A percentile compares a stretch with the other conserved stretches of the same genome.
Evolutionary conservation across 2,329 filamentous ascomycete genomes (phyloP).

Genomic region (Fusarium sp.): DNA sequence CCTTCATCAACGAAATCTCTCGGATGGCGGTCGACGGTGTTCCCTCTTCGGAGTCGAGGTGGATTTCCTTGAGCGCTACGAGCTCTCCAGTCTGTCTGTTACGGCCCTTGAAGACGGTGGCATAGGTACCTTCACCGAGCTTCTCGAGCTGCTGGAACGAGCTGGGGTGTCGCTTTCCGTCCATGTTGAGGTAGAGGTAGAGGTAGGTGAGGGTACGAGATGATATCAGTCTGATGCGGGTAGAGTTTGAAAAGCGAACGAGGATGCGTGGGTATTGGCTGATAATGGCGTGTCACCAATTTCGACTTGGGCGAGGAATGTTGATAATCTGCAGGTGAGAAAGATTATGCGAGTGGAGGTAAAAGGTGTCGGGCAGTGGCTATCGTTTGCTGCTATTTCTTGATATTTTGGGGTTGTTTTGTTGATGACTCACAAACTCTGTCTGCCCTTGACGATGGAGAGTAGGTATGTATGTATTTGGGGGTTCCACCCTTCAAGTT

Average conservation of each 20-base stretch:
- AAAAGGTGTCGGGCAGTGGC: not conserved
- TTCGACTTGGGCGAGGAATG: not conserved
- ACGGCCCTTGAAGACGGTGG: slow-evolving; percentile 97
- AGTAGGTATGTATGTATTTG: not conserved
- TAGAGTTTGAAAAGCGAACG: slow-evolving; percentile 9
- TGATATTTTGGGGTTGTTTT: slow-evolving; percentile 6
- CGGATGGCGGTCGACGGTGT: slow-evolving; percentile 97
- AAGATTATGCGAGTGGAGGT: not conserved
- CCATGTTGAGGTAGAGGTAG: slow-evolving; percentile 68
- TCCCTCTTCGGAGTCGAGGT: slow-evolving; percentile 97
- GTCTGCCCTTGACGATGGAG: not conserved
- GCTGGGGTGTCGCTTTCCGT: slow-evolving; percentile 90
- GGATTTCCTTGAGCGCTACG: slow-evolving; percentile 97
- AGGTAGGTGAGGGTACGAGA: not conserved
- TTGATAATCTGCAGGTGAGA: not conserved
- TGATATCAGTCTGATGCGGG: not conserved
- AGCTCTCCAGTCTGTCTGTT: slow-evolving; percentile 97
- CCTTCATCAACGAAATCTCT: slow-evolving; percentile 99
- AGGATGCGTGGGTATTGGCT: not conserved
- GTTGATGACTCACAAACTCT: slow-evolving; percentile 11
- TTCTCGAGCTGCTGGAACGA: slow-evolving; percentile 99
- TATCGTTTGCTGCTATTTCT: slow-evolving; percentile 5
- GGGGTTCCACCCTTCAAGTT: slow-evolving; percentile 12
- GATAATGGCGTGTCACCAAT: slow-evolving; percentile 27
- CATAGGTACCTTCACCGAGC: slow-evolving; percentile 98